Conservation (phyloP, 129 eudicot species). For the Helianthus tuberosus region DNA sequence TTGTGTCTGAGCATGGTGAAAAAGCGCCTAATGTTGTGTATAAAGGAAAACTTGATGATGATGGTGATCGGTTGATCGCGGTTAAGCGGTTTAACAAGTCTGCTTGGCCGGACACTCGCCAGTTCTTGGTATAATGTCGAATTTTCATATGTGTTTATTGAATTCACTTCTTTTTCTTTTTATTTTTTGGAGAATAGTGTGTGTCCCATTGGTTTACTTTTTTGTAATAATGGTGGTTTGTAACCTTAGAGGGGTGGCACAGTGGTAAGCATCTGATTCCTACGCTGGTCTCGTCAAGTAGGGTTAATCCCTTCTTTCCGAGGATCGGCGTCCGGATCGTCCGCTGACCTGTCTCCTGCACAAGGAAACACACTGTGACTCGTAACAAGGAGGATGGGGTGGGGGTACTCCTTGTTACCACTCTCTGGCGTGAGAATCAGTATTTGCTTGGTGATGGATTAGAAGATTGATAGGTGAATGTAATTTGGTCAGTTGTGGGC, state of each 20-base stretch:
- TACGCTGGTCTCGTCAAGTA: too few species aligned
- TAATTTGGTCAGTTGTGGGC: constrained; percentile 29
- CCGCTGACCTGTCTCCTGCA: too few species aligned
- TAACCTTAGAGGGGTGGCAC: too few species aligned
- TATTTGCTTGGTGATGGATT: constrained; percentile 13
- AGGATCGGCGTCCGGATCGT: too few species aligned
- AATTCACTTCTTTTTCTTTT: neutral
- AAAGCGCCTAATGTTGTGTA: constrained; percentile 95
- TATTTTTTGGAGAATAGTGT: neutral
- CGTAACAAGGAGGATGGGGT: too few species aligned
- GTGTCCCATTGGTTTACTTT: neutral
- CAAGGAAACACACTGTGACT: too few species aligned
- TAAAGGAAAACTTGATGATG: constrained; percentile 67
- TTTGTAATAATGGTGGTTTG: constrained; percentile 8
- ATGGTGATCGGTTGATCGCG: constrained; percentile 69
- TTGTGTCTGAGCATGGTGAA: constrained; percentile 88
- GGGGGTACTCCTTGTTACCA: too few species aligned
- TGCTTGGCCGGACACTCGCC: constrained; percentile 94
- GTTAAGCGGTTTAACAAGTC: constrained; percentile 82
- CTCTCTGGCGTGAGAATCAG: too few species aligned
- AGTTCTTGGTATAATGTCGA: constrained; percentile 57
- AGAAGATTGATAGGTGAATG: constrained; percentile 14
- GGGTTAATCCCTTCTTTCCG: too few species aligned
- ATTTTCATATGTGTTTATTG: neutral
- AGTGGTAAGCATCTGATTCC: too few species aligned